Evolutionary conservation across 306 rosid species (phyloP).

Genomic region (Albizia julibrissin): DNA sequence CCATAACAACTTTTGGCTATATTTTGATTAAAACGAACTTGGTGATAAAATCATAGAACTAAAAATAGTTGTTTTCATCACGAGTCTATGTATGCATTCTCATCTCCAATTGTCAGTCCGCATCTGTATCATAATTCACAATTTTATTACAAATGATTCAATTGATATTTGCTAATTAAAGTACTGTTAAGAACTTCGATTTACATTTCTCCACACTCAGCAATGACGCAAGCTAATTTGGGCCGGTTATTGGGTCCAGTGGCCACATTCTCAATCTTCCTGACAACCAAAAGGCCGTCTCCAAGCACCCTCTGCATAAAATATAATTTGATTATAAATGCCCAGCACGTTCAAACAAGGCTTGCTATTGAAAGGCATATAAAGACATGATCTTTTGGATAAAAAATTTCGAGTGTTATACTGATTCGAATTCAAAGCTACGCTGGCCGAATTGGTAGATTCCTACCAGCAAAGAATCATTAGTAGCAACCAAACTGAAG

Average conservation of each 20-base stretch:
- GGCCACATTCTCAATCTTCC: conserved; percentile 98
- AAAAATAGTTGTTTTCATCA: not conserved
- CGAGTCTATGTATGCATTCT: not conserved
- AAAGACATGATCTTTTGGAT: not conserved
- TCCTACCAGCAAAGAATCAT: not conserved
- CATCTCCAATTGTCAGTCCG: not conserved
- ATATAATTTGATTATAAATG: conserved; percentile 14
- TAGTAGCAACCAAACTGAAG: not conserved
- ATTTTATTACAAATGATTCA: conserved; percentile 4
- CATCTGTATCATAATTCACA: conserved; percentile 5
- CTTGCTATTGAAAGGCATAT: not conserved
- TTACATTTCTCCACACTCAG: conserved; percentile 98
- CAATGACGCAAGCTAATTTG: conserved; percentile 75
- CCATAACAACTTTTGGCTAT: not conserved
- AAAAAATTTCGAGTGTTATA: not conserved
- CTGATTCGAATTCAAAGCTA: not conserved
- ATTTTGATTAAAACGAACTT: not conserved
- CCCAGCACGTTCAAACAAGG: conserved; percentile 12
- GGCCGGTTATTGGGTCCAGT: conserved; percentile 93
- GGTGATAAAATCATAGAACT: not conserved
- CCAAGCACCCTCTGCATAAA: conserved; percentile 90
- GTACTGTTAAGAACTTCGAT: conserved; percentile 27
- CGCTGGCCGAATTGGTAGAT: not conserved
- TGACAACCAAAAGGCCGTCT: conserved; percentile 93
- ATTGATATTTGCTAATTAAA: not conserved